These are phyloP conservation scores for Lizanozyma gosingica DNA, from an alignment of 1,139 yeast species.

Conservation along the genomic window DNA sequence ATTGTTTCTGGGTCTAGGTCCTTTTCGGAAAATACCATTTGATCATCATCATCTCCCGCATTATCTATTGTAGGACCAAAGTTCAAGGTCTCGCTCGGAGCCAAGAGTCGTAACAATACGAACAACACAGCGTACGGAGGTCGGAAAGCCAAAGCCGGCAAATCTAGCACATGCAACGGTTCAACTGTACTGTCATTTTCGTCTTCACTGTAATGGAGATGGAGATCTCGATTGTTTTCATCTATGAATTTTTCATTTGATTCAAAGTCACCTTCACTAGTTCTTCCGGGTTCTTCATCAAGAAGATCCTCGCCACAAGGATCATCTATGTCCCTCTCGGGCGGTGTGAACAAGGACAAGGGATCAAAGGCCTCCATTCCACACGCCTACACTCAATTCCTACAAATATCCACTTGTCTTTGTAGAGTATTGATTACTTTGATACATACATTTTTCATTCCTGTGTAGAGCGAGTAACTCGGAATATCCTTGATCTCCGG, in stretches of 20 bases:
- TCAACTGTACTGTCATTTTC: constrained; percentile 17
- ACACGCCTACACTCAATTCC: no score
- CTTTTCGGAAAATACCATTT: constrained; percentile 17
- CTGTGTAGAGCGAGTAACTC: neutral
- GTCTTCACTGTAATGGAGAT: no score
- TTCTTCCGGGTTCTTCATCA: neutral
- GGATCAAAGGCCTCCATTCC: constrained; percentile 32
- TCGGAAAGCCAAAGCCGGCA: constrained; percentile 42
- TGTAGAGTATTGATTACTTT: no score
- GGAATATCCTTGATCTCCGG: no score
- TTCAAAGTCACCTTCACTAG: constrained; percentile 1
- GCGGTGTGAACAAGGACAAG: constrained; percentile 30
- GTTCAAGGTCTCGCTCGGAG: constrained; percentile 46
- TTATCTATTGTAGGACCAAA: constrained; percentile 25
- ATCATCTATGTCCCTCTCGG: constrained; percentile 3
- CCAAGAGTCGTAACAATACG: constrained; percentile 39
- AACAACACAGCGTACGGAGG: constrained; percentile 45
- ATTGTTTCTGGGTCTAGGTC: constrained; percentile 15
- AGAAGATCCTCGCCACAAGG: constrained; percentile 1
- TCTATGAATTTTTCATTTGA: no score
- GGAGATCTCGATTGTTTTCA: no score
- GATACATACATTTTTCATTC: neutral
- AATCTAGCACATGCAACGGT: constrained; percentile 54
- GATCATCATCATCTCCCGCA: constrained; percentile 8
- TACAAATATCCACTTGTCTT: no score